Conservation (phyloP, 129 eudicot species). For the Flaveria brownii region DNA sequence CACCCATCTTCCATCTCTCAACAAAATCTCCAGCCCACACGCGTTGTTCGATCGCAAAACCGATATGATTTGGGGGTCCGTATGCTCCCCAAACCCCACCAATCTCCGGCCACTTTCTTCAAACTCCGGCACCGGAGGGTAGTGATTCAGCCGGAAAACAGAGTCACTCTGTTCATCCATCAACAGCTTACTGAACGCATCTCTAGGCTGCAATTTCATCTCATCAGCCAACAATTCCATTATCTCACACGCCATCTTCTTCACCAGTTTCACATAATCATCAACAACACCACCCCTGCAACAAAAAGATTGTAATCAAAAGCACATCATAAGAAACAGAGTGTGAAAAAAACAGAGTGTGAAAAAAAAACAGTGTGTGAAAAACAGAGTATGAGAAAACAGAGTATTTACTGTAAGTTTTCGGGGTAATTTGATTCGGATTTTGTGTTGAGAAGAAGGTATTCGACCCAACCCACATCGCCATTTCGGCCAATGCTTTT, state of each 20-base stretch:
- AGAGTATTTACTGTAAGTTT: constrained; percentile 39
- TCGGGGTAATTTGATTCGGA: constrained; percentile 46
- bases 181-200: constrained; percentile 63
- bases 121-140: constrained; percentile 50
- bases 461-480: constrained; percentile 50
- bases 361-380: too few species aligned
- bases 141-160: constrained; percentile 55
- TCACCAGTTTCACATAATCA: constrained; percentile 50
- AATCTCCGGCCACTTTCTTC: constrained; percentile 28
- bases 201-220: constrained; percentile 43
- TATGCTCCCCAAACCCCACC: constrained; percentile 32
- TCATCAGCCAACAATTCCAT: constrained; percentile 66
- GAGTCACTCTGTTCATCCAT: constrained; percentile 81
- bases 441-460: constrained; percentile 35
- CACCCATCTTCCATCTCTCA: constrained; percentile 47
- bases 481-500: constrained; percentile 62
- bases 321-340: too few species aligned
- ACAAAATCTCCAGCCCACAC: constrained; percentile 45
- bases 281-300: constrained; percentile 37
- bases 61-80: background rate
- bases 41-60: constrained; percentile 46
- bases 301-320: background rate
- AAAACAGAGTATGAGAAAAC: too few species aligned
- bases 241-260: constrained; percentile 61
- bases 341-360: background rate